Percentiles rank a stretch among this genome's conserved stretches.
These are phyloP conservation scores for Lactarius pseudohatsudake DNA, from an alignment of 768 basidiomycete species.

Conservation along the genomic window DNA sequence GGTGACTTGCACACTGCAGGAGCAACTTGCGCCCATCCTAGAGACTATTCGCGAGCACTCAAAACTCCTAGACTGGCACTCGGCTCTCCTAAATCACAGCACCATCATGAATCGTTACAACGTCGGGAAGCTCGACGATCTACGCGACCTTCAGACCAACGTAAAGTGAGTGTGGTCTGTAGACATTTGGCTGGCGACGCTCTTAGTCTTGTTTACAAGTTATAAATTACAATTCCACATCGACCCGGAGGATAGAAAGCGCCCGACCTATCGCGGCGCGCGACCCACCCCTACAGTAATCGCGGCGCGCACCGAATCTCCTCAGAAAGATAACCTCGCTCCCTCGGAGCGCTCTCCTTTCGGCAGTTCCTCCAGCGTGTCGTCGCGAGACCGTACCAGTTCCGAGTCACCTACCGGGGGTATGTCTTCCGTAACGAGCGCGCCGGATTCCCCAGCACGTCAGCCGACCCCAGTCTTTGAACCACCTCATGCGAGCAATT, in stretches of 20 bases:
- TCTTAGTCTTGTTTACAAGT: not conserved
- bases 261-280: not conserved
- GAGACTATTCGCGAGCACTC: conserved; percentile 17
- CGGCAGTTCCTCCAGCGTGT: not conserved
- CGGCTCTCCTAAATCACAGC: conserved; percentile 16
- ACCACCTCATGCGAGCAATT: not conserved
- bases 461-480: not conserved
- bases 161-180: conserved; percentile 2
- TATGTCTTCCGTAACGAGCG: not conserved
- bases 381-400: not conserved
- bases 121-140: conserved; percentile 22
- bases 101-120: conserved; percentile 19
- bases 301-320: not conserved
- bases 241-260: conserved; percentile 3
- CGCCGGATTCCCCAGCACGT: not conserved
- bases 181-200: not conserved
- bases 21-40: conserved; percentile 20
- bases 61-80: conserved; percentile 14
- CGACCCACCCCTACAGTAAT: not conserved
- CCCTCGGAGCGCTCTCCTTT: not conserved
- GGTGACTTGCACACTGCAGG: conserved; percentile 3
- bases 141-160: conserved; percentile 19
- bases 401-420: not conserved
- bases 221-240: conserved; percentile 15
- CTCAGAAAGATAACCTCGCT: not conserved